Percentiles rank a stretch among this genome's conserved stretches.
phyloP scores from a whole-genome alignment of 2,329 filamentous ascomycete species.

The Xylaria sp. region DNA sequence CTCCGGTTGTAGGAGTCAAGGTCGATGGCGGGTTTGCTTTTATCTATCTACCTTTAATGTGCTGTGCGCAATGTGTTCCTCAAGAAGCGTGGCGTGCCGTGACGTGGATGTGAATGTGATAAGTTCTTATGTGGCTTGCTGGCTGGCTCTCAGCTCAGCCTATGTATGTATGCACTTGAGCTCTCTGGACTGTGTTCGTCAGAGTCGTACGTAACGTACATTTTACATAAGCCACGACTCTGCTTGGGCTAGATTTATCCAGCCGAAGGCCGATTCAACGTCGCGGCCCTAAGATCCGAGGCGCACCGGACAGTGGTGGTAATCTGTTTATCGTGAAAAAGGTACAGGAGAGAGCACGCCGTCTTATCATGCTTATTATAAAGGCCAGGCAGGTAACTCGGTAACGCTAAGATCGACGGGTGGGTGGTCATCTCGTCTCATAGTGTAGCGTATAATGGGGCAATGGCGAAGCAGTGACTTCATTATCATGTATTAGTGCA shows the following conservation, averaged over 20 bases:
- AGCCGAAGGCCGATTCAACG: constrained; percentile 19
- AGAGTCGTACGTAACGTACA: background rate
- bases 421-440: constrained; percentile 12
- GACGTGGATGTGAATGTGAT: constrained; percentile 9
- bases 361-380: background rate
- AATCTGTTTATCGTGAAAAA: constrained; percentile 25
- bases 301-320: background rate
- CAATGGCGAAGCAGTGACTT: constrained; percentile 34
- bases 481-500: constrained; percentile 14
- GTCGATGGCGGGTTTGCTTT: constrained; percentile 2
- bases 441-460: background rate
- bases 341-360: background rate
- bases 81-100: constrained; percentile 1
- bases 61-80: background rate
- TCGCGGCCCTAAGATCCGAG: constrained; percentile 22
- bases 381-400: constrained; percentile 5
- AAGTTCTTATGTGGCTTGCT: constrained; percentile 24
- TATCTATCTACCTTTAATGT: background rate
- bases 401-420: constrained; percentile 26
- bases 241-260: constrained; percentile 13
- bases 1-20: constrained; percentile 7
- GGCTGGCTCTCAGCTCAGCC: constrained; percentile 5
- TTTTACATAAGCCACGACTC: constrained; percentile 23
- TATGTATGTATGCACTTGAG: background rate
- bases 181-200: background rate